Evolutionary conservation across 2,329 filamentous ascomycete genomes (phyloP), one percentile per base, ranked within the genome.

Genomic region (Grosmannia serpens): DNA sequence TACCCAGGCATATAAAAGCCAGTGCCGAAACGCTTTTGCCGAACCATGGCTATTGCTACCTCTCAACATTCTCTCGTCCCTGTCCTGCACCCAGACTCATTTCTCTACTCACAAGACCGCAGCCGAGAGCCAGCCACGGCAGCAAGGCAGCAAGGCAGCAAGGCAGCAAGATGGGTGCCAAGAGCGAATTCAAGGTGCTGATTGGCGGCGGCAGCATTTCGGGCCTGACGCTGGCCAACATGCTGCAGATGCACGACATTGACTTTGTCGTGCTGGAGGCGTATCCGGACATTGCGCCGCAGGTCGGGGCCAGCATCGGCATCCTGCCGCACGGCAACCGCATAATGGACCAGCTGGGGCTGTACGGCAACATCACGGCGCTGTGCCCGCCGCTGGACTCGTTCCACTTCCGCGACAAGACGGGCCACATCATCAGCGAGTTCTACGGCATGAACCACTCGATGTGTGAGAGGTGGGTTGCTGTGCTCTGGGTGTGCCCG

Each of bases 291-390:
- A 72, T 81, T 26, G 72, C 73, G 0, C 77, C 78, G 0, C 67
- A 73, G 24, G 67, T 75, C 0, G 79, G 80, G 0, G 77, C 77
- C 0, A 74, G 71, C 4, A 77, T 83, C 31, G 75, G 70, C 1
- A 62, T 81, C 0, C 60, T 71, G 0, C 69, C 78, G 0, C 70
- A 75, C 22, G 75, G 75, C 0, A 59, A 67, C 4, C 69, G 74
- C 0, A 74, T 82, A 8, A 64, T 81, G 0, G 78, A 81, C 55
- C 80, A 83, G 64, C 64, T 82, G 0, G 78, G 76, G 1, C 61
- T 70, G 41, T 73, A 63, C 15, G 67, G 71, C 11, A 61, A 64
- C 13, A 60, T 71, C 31, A 7, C 24, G 10, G 56, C 41, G 11
- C 56, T 58, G 10, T 64, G 57, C 11, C 44, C 52, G 10, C 58